Evolutionary conservation across 768 basidiomycete species (phyloP), one percentile per base, ranked within the genome.

Genomic region (Tulasnella sp.): DNA sequence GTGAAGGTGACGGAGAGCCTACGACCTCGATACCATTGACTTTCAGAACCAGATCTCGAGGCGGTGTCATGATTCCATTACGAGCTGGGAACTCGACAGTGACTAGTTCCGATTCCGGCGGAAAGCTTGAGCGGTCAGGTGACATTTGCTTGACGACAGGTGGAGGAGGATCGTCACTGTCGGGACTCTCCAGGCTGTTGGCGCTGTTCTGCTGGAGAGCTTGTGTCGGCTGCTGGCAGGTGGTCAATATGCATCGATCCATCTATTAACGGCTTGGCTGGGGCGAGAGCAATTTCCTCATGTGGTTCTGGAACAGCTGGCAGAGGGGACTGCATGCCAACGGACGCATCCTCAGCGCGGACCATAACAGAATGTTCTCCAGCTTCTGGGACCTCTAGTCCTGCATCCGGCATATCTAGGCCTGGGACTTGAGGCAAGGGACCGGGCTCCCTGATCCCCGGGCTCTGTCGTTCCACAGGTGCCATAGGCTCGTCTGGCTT

Each of bases 301-400:
- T 28, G 73, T 42, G 4, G 5, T 44, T 24, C 22, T 2, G 73
- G 46, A n/a, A 75, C 44, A 1, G 73, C 9, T 11, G 73, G 73
- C 2, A 75, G 73, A 24, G 73, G 73, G 1, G 73, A 42, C 73
- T 75, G 73, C 5, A 75, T 75, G 22, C 46, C 41, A 75, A 44
- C 37, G 4, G 73, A 75, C 22, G 40, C 46, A 16, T 75, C 73
- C 40, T 75, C 73, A 3, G 9, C 28, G 14, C 31, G 14, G 34
- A n/a, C 5, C 64, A 69, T 69, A 12, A 37, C 64, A 28, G 64
- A 69, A 34, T 69, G 31, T 34, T 69, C 64, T 28, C n/a, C 14
- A 69, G 31, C n/a, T 12, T 69, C 64, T n/a, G 1, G 64, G 14
- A 37, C 16, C 34, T 31, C 64, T 28, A 31, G 64, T 3, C n/a